phyloP scores from a whole-genome alignment of 306 rosid species.

The Trichosanthes cucumerina region DNA sequence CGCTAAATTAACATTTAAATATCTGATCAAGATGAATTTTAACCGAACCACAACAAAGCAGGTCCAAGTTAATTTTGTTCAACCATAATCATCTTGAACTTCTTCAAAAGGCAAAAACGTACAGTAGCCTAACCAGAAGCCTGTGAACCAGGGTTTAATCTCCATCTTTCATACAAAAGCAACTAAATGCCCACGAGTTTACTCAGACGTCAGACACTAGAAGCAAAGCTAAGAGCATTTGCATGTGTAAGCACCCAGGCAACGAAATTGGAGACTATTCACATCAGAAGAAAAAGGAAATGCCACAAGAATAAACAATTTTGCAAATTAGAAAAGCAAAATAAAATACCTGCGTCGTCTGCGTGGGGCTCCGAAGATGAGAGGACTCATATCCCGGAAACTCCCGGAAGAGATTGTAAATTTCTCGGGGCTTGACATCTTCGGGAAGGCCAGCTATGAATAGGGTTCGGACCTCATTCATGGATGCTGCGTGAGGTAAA shows the following conservation, averaged over 20 bases:
- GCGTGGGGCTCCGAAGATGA: conserved; percentile 68
- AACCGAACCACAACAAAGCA: neutral
- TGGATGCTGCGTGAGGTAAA: conserved; percentile 20
- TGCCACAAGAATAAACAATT: neutral
- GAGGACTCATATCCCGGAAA: conserved; percentile 92
- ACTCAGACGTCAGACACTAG: neutral
- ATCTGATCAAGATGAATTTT: neutral
- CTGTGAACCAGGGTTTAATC: neutral
- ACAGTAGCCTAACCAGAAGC: neutral
- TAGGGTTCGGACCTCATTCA: conserved; percentile 75
- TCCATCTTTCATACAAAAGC: neutral
- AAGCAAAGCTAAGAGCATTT: neutral
- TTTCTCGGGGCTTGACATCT: conserved; percentile 81
- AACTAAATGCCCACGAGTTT: neutral
- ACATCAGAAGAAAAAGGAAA: neutral
- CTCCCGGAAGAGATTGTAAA: conserved; percentile 76
- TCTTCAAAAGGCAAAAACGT: neutral
- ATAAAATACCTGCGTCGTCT: conserved; percentile 46
- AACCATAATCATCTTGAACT: neutral
- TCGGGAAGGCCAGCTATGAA: conserved; percentile 89
- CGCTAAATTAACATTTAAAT: neutral
- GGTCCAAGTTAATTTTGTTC: neutral
- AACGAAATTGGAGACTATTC: neutral
- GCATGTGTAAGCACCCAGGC: neutral
- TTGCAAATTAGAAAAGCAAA: neutral